Conservation (phyloP, 441 rosid species). For the Pelargonium myrrhifolium region DNA sequence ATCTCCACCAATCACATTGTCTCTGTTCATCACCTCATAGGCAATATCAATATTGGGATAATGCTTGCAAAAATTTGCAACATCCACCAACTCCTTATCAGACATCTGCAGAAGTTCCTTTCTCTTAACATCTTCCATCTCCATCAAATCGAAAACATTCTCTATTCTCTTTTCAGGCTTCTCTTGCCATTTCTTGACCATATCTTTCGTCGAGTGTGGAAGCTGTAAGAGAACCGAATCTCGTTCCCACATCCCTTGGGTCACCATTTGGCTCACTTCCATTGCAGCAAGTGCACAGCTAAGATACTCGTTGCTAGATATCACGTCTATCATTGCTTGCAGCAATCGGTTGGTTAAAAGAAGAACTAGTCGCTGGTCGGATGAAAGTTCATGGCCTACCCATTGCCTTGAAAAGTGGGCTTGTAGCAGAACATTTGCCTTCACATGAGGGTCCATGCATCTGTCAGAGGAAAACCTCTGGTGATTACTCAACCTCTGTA, state of each 20-base stretch:
- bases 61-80: conserved; percentile 79
- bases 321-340: conserved; percentile 89
- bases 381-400: conserved; percentile 59
- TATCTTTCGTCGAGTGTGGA: conserved; percentile 77
- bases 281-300: conserved; percentile 85
- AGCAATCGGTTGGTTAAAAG: conserved; percentile 67
- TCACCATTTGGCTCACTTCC: conserved; percentile 97
- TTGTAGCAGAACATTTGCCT: conserved; percentile 85
- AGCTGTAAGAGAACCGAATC: conserved; percentile 94
- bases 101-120: conserved; percentile 66
- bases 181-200: conserved; percentile 63
- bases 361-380: conserved; percentile 82
- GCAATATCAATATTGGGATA: conserved; percentile 77
- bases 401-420: conserved; percentile 87
- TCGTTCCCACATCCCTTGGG: conserved; percentile 96
- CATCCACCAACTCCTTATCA: conserved; percentile 58
- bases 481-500: conserved; percentile 69
- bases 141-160: conserved; percentile 79
- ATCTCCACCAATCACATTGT: conserved; percentile 47
- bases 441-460: conserved; percentile 72
- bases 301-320: conserved; percentile 86
- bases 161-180: conserved; percentile 54
- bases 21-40: conserved; percentile 55
- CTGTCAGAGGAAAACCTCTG: conserved; percentile 87
- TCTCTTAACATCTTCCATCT: conserved; percentile 87